Evolutionary conservation across 257 asterid genomes (phyloP).

Genomic region (Euphrasia confusa): DNA sequence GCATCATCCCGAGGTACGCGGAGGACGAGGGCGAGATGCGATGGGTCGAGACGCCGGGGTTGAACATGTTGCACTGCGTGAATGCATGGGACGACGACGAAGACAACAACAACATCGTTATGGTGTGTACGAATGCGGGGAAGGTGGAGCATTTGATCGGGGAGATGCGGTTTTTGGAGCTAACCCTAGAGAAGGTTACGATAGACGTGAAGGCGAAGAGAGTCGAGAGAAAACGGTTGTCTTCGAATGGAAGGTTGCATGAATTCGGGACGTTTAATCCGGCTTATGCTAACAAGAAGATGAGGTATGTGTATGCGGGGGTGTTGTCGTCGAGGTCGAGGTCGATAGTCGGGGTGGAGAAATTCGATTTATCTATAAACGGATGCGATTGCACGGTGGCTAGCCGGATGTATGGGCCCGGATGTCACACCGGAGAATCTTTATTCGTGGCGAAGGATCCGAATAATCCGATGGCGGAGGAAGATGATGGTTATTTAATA

Average conservation of each 20-base stretch:
- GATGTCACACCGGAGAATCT: not conserved
- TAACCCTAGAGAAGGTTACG: not conserved
- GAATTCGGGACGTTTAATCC: not conserved
- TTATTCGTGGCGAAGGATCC: not conserved
- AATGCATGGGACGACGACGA: not conserved
- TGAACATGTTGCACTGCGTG: not conserved
- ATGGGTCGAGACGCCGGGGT: not conserved
- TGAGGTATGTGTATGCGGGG: not conserved
- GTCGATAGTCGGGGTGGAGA: not conserved
- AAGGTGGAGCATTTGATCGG: not conserved
- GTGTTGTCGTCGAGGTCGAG: not conserved
- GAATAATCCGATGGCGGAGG: not conserved
- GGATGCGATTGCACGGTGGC: not conserved
- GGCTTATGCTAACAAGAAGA: not conserved
- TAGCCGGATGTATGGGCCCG: conserved; percentile 1
- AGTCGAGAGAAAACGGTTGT: not conserved
- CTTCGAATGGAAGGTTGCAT: too few species aligned
- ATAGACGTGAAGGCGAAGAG: not conserved
- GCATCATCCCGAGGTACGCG: not conserved
- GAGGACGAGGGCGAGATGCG: not conserved
- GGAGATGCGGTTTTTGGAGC: not conserved
- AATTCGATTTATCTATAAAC: not conserved
- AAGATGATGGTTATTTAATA: conserved; percentile 5
- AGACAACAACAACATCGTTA: not conserved
- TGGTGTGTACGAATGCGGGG: not conserved